Conservation (phyloP, 208 protist species). For the Acanthamoeba royreba region DNA sequence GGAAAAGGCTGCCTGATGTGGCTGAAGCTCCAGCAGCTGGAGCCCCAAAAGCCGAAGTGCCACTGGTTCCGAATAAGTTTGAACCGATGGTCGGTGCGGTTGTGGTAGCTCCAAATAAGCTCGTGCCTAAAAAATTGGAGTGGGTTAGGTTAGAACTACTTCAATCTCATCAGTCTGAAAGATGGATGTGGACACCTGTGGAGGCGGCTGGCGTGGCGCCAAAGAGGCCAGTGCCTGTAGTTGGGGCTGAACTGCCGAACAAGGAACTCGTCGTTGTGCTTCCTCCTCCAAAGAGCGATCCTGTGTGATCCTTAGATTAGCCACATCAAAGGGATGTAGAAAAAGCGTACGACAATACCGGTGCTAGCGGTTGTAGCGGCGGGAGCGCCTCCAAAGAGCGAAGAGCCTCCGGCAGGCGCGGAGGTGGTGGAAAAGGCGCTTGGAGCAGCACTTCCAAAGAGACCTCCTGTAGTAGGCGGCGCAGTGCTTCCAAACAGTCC, state of each 20-base stretch:
- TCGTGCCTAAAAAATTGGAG: no score
- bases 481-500: no score
- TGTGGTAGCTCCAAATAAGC: neutral
- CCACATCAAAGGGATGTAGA: neutral
- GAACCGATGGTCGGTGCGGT: neutral
- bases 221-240: neutral
- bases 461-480: no score
- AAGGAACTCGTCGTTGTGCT: neutral
- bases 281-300: neutral
- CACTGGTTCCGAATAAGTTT: neutral
- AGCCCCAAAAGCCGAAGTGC: neutral
- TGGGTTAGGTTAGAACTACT: no score
- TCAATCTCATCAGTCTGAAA: neutral
- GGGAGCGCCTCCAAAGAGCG: neutral
- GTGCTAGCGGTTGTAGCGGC: neutral
- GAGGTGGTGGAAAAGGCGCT: neutral
- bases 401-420: neutral
- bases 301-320: no score
- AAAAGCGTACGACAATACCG: neutral
- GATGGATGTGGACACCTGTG: neutral
- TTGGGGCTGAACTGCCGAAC: neutral
- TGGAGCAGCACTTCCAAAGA: neutral
- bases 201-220: neutral
- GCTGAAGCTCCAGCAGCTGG: neutral
- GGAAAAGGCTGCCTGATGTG: no score